A percentile compares a stretch with the other conserved stretches of the same genome.
Evolutionary conservation across 768 basidiomycete genomes (phyloP).

Genomic region (Leucocoprinus sp.): DNA sequence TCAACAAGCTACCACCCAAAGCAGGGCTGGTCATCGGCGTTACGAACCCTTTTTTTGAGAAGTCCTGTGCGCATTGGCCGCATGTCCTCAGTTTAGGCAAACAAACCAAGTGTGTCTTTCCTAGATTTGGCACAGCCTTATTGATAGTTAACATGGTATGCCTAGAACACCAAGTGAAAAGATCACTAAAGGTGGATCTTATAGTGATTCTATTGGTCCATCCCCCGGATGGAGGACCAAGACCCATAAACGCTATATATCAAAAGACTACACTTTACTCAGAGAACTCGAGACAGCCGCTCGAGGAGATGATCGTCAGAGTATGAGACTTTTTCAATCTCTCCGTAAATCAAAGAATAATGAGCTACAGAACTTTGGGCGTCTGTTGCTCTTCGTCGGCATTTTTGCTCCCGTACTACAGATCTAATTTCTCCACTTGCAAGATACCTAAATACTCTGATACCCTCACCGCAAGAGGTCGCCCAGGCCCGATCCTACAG

Average conservation of each 20-base stretch:
- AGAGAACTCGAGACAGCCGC: slow-evolving; percentile 63
- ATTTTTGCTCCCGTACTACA: slow-evolving; percentile 81
- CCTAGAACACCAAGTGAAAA: neutral
- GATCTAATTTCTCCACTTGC: slow-evolving; percentile 84
- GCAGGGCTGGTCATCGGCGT: slow-evolving; percentile 73
- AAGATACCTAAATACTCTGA: slow-evolving; percentile 83
- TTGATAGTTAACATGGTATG: neutral
- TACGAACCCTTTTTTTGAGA: slow-evolving; percentile 83
- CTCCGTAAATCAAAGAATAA: slow-evolving; percentile 4
- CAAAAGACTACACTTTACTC: slow-evolving; percentile 72
- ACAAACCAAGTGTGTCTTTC: slow-evolving; percentile 30
- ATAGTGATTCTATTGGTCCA: slow-evolving; percentile 39
- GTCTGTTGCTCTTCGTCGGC: slow-evolving; percentile 61
- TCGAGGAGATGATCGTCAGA: slow-evolving; percentile 35
- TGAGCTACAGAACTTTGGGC: slow-evolving; percentile 42
- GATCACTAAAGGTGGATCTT: slow-evolving; percentile 12
- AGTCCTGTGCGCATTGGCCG: slow-evolving; percentile 78
- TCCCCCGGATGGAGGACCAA: slow-evolving; percentile 69
- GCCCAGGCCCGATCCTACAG: slow-evolving; percentile 23
- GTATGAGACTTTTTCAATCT: slow-evolving; percentile 31
- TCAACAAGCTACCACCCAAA: slow-evolving; percentile 78
- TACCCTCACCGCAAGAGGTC: slow-evolving; percentile 60
- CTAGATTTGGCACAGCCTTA: neutral
- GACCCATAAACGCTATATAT: slow-evolving; percentile 76
- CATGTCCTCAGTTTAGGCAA: slow-evolving; percentile 69